Base-by-base conservation (phyloP, 1,284 basidiomycete species). In the Apiotrichum siamense region DNA sequence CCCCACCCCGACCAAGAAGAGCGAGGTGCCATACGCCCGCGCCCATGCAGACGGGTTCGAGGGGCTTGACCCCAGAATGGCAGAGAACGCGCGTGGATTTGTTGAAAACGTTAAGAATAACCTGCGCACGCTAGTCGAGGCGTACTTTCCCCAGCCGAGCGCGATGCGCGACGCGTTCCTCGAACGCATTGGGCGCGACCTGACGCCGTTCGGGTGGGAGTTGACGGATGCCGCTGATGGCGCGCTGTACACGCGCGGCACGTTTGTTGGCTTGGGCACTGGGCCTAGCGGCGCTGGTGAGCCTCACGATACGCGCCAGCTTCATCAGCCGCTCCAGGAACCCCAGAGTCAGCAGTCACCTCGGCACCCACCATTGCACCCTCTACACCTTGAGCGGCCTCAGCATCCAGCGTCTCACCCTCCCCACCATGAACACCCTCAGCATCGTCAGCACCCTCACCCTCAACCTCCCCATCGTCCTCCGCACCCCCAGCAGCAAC, bases 91-190 rank as follows among this genome's bases (percentile, higher is more conserved):
- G 0, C 50, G 58, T 5, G 67, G 69, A 1, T 70, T 72, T 40
- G 56, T 70, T 6, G 55, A 66, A n/a, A 72, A 70, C 48, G 67
- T 72, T 50, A 62, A 59, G 67, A 56, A 59, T 21, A 72, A 72
- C 45, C 52, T 70, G 1, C 58, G 59, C 36, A 58, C 58, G 3
- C 59, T 72, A 18, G 56, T 68, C 11, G 46, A 47, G 15, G 63
- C 60, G 21, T 65, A 64, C 52, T 70, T 66, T 47, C 53, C 56
- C 2, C 54, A 63, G 21, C 54, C 61, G 26, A 49, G 57, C 7
- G 44, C 58, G 3, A 52, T 57, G 25, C 57, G 67, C 21, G 65
- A 69, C 25, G 70, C 70, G 7, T 68, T 70, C 40, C 50, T 69
- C 23, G 70, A 73, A 43, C 50, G 60, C 20, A 60, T 70, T 17